phyloP scores from a whole-genome alignment of 1,284 basidiomycete genomes.

The Austropuccinia psidii region DNA sequence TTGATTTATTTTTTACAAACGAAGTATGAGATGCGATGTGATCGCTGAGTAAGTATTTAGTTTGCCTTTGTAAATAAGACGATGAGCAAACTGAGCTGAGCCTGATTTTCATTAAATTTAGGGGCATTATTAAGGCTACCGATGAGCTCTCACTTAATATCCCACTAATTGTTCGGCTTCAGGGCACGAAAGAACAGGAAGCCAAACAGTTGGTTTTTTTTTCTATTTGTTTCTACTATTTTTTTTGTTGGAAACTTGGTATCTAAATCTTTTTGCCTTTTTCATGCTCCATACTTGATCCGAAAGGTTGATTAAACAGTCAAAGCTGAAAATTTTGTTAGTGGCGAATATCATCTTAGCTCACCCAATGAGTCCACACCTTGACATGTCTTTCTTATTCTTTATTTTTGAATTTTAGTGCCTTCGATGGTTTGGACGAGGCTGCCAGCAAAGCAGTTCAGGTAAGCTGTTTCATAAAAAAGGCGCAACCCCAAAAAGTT shows the following conservation, averaged over 20 bases:
- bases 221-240: slow-evolving; percentile 38
- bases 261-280: slow-evolving; percentile 14
- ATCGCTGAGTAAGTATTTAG: slow-evolving; percentile 47
- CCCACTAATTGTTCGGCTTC: slow-evolving; percentile 85
- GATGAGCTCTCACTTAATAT: slow-evolving; percentile 78
- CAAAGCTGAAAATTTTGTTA: slow-evolving; percentile 76
- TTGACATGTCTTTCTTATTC: slow-evolving; percentile 41
- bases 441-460: slow-evolving; percentile 46
- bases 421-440: slow-evolving; percentile 75
- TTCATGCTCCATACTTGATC: background rate
- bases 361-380: slow-evolving; percentile 38
- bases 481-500: no score
- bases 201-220: slow-evolving; percentile 68
- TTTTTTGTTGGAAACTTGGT: background rate
- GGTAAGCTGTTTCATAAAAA: no score
- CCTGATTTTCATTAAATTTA: slow-evolving; percentile 52
- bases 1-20: slow-evolving; percentile 49
- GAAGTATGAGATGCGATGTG: slow-evolving; percentile 94
- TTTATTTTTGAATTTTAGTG: slow-evolving; percentile 43
- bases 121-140: slow-evolving; percentile 93
- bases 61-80: background rate
- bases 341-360: background rate
- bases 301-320: slow-evolving; percentile 75
- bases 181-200: slow-evolving; percentile 93
- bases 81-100: background rate